phyloP scores from a whole-genome alignment of 768 basidiomycete species.

The Pleurotus djamor region DNA sequence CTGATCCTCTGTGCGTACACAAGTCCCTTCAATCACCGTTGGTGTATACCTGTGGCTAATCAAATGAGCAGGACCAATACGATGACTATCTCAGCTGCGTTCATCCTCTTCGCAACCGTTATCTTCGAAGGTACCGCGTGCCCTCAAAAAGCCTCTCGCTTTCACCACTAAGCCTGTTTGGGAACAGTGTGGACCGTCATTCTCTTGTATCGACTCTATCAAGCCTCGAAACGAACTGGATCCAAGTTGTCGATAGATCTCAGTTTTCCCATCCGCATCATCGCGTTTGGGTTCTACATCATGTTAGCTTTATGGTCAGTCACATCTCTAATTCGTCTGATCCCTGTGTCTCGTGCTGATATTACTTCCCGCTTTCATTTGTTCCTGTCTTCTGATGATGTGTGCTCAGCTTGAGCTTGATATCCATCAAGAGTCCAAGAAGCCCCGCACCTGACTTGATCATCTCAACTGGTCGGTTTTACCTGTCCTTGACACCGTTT shows the following conservation, averaged over 20 bases:
- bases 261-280: slow-evolving; percentile 41
- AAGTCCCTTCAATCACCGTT: background rate
- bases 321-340: background rate
- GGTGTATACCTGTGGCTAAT: background rate
- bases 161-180: background rate
- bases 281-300: slow-evolving; percentile 41
- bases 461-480: slow-evolving; percentile 38
- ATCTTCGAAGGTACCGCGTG: slow-evolving; percentile 28
- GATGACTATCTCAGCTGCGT: slow-evolving; percentile 34
- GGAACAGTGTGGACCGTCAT: slow-evolving; percentile 37
- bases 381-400: background rate
- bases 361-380: background rate
- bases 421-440: slow-evolving; percentile 40
- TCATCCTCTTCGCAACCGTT: slow-evolving; percentile 34
- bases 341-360: background rate
- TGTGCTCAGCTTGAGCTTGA: slow-evolving; percentile 34
- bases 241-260: slow-evolving; percentile 29
- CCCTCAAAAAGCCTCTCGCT: background rate
- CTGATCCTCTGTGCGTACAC: slow-evolving; percentile 27
- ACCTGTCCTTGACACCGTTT: background rate
- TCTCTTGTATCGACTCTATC: slow-evolving; percentile 34
- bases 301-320: slow-evolving; percentile 38
- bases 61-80: slow-evolving; percentile 31
- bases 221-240: slow-evolving; percentile 17
- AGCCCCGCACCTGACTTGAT: slow-evolving; percentile 46